A percentile compares a stretch with the other conserved stretches of the same genome.
phyloP scores from a whole-genome alignment of 1,284 basidiomycete genomes.

The Apiotrichum montevideense region DNA sequence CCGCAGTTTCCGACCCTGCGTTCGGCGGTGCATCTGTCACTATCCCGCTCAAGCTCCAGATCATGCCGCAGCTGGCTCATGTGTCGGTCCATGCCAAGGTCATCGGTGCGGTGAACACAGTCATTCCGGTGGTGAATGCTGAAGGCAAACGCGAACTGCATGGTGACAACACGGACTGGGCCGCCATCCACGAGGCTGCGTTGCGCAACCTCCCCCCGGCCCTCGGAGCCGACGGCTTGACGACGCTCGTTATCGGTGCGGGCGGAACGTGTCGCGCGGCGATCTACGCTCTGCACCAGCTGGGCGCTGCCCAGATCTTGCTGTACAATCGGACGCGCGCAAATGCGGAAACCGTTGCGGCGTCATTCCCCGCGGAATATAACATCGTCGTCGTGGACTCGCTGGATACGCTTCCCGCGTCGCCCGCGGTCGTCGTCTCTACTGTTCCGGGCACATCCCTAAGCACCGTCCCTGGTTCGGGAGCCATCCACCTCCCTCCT shows the following conservation, averaged over 20 bases:
- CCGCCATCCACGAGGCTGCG: slow-evolving; percentile 65
- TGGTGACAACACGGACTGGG: slow-evolving; percentile 92
- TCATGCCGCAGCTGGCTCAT: slow-evolving; percentile 70
- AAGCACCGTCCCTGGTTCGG: slow-evolving; percentile 43
- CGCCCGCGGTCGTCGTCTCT: slow-evolving; percentile 70
- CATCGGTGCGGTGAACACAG: slow-evolving; percentile 90
- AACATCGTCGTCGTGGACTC: slow-evolving; percentile 55
- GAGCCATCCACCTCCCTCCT: slow-evolving; percentile 56
- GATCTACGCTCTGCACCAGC: slow-evolving; percentile 71
- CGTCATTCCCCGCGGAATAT: slow-evolving; percentile 59
- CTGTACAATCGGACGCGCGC: slow-evolving; percentile 73
- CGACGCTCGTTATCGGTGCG: slow-evolving; percentile 78
- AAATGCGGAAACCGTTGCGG: slow-evolving; percentile 65
- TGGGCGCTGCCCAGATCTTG: slow-evolving; percentile 67
- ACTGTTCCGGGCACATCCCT: slow-evolving; percentile 76
- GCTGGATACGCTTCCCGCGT: slow-evolving; percentile 55
- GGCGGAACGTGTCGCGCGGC: slow-evolving; percentile 90
- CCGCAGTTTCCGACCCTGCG: slow-evolving; percentile 58
- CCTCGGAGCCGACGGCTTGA: slow-evolving; percentile 39
- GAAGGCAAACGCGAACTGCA: slow-evolving; percentile 56
- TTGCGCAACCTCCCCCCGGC: slow-evolving; percentile 36
- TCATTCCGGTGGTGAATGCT: slow-evolving; percentile 55
- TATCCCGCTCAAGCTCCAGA: slow-evolving; percentile 83
- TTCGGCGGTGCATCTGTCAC: slow-evolving; percentile 97
- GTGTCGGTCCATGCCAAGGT: slow-evolving; percentile 70